Base-by-base conservation (phyloP, 164 flowering plant species). In the Platanus orientalis region DNA sequence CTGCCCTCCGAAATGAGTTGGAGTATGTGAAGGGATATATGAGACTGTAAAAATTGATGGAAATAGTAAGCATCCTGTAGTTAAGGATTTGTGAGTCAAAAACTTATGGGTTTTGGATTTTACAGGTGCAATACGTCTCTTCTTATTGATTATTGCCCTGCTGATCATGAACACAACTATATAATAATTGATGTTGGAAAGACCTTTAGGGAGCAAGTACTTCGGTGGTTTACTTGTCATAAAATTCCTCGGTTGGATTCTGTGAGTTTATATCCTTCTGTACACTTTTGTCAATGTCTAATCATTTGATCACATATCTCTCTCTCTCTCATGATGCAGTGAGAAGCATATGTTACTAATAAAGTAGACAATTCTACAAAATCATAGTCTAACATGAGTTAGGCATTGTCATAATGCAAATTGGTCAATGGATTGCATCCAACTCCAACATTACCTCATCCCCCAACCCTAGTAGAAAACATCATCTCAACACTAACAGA, bases 91-190 rank as follows among this genome's bases (percentile, higher is more conserved):
- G 25, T n/a, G 4, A 4, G 19, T 32, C 30, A 52, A 53, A 67
- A 29, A 63, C 56, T 57, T 9, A 62, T 23, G 25, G 27, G 17
- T 56, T 50, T 12, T 56, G 44, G 23, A 29, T 55, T 59, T 64
- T 63, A n/a, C 82, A 94, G 99, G 88, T 85, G 96, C 79, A 94
- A 92, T 73, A 88, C 99, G 25, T 94, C 99, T 17, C 90, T 94
- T 65, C 87, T 94, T 24, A 84, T 94, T 58, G 96, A 89, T 72
- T 88, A 84, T 71, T 81, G 75, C 55, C 56, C 58, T 40, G 71
- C 62, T 24, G 73, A 80, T 72, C 87, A 81, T 29, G 78, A 76
- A 36, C 99, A 84, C 73, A 80, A 60, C 32, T 94, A 94, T 66
- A 83, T 94, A 56, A 49, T 84, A 79, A 91, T 94, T 69, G 99